Base-by-base conservation (phyloP, 2,329 filamentous ascomycete genomes). In the Dactylellina cionopaga region DNA sequence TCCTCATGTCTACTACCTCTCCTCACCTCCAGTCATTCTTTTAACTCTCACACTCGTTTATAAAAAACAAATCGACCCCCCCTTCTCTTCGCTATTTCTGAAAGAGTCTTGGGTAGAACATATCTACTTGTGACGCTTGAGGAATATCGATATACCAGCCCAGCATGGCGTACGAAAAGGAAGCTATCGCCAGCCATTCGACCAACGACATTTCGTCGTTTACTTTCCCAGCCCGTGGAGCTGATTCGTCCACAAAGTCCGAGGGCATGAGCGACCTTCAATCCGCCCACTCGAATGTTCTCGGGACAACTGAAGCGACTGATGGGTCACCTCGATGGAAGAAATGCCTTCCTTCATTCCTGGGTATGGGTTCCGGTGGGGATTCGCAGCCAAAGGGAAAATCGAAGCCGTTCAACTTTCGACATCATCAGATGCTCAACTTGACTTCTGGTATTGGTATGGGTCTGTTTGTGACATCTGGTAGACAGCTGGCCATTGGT, bases 391-490 rank as follows among this genome's bases (percentile, higher is more conserved):
- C 35, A 6, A 43, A 46, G 35, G 19, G 29, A 37, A 66, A 65
- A 15, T 41, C 64, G 19, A 62, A 59, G 17, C 59, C 54, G 9
- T 74, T 69, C 58, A 74, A 70, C 47, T 58, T 65, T 13, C 84
- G 87, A n/a, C 87, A 89, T 78, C 85, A 89, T 9, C 87, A 89
- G 80, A 89, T 89, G 86, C 88, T 89, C 72, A 88, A 87, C 43
- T 85, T 87, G 51, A 85, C 84, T 17, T 85, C 85, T 33, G 87
- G 84, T 0, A 87, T 87, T 47, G 85, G 85, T 6, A 88, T 87
- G 0, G 87, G 87, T 1, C 79, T 89, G 2, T 89, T 89, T 74
- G 81, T 89, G 4, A 87, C 87, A 27, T 87, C 86, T 0, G 87
- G 87, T 7, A 86, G 85, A 76, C 84, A 86, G 2, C 79, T 89